A percentile compares a stretch with the other conserved stretches of the same genome.
Evolutionary conservation across 73 alveolate species (phyloP).

Genomic region (Paramecium sonneborni): DNA sequence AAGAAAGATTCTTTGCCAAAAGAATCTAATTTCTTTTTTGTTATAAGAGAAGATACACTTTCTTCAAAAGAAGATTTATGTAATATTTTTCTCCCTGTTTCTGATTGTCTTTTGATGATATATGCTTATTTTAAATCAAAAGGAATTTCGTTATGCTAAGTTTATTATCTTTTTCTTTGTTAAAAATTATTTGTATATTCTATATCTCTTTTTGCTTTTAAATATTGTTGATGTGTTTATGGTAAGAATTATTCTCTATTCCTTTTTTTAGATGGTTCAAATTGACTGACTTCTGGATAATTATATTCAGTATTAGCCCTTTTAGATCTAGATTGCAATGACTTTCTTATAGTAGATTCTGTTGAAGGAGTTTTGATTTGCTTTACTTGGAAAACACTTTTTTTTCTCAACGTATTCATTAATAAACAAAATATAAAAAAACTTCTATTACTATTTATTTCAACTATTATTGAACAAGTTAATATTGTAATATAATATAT

Average conservation of each 20-base stretch:
- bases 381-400: neutral
- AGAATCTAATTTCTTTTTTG: neutral
- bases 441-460: neutral
- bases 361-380: neutral
- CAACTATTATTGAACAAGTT: neutral
- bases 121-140: neutral
- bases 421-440: neutral
- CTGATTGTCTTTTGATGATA: neutral
- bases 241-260: neutral
- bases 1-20: neutral
- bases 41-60: neutral
- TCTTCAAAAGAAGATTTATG: constrained; percentile 23
- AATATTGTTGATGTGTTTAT: neutral
- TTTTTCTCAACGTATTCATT: neutral
- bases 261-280: neutral
- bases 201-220: constrained; percentile 12
- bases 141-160: neutral
- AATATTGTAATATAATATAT: no score
- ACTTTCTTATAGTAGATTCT: neutral
- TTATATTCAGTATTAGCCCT: neutral
- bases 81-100: neutral
- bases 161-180: neutral
- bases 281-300: neutral
- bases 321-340: neutral
- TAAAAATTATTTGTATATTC: neutral